Conservation (phyloP, 2,329 filamentous ascomycete genomes). For the Fusarium sp. region DNA sequence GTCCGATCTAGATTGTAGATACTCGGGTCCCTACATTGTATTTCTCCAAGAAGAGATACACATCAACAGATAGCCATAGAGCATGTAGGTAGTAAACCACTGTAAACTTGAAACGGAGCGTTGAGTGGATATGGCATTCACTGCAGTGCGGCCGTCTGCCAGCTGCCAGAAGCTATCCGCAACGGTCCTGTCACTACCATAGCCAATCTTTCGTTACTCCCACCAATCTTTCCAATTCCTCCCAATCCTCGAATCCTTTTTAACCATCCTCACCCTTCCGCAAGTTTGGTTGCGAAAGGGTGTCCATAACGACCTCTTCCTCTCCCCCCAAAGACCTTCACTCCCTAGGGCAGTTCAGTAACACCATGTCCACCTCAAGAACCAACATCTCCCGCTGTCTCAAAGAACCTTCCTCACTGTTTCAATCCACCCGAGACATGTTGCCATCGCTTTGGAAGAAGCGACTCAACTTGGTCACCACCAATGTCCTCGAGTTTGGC, state of each 20-base stretch:
- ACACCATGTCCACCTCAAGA: constrained; percentile 39
- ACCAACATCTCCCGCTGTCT: constrained; percentile 45
- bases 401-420: constrained; percentile 28
- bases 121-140: background rate
- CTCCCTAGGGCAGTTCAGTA: constrained; percentile 2
- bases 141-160: background rate
- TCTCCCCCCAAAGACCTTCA: background rate
- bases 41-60: background rate
- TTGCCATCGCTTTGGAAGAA: constrained; percentile 36
- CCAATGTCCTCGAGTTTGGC: constrained; percentile 41
- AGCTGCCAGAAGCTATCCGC: constrained; percentile 11
- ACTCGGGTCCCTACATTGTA: constrained; percentile 34
- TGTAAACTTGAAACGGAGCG: background rate
- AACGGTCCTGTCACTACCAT: constrained; percentile 7
- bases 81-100: background rate
- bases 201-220: background rate
- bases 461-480: constrained; percentile 8
- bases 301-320: constrained; percentile 23
- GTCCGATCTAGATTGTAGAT: constrained; percentile 22
- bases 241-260: constrained; percentile 1
- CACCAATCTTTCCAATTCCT: background rate
- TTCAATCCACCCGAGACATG: constrained; percentile 44
- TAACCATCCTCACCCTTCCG: constrained; percentile 32
- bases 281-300: constrained; percentile 22
- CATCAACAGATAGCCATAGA: background rate